These are phyloP conservation scores for Potentilla sterilis DNA, from an alignment of 306 rosid genomes.

Conservation along the genomic window DNA sequence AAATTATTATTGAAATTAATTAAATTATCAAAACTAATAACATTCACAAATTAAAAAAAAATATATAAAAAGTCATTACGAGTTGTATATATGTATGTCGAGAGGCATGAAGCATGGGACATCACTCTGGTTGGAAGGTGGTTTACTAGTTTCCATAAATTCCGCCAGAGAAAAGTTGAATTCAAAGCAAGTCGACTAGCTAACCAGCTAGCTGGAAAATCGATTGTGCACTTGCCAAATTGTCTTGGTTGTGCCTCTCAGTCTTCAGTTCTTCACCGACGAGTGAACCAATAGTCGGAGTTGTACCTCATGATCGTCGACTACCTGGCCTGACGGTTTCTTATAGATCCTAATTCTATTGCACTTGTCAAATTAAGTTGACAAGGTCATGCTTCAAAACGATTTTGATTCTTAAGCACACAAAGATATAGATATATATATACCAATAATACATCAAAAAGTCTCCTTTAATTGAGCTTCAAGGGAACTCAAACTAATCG, in stretches of 20 bases:
- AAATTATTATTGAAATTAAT: no score
- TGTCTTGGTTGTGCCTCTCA: neutral
- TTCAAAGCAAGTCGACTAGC: slow-evolving; percentile 17
- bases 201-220: neutral
- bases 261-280: no score
- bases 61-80: neutral
- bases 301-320: neutral
- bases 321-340: neutral
- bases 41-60: no score
- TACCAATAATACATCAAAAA: neutral
- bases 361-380: neutral
- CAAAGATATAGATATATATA: neutral
- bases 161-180: slow-evolving; percentile 9
- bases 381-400: neutral
- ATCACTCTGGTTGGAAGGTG: slow-evolving; percentile 25
- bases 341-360: neutral
- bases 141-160: slow-evolving; percentile 13
- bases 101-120: slow-evolving; percentile 14
- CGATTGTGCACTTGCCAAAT: no score
- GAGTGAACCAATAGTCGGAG: neutral
- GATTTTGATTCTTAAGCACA: neutral
- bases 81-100: neutral
- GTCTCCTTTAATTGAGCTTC: neutral
- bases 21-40: no score
- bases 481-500: neutral